Evolutionary conservation across 2,329 filamentous ascomycete species (phyloP), one percentile per base, ranked within the genome.

Genomic region (Diaporthe aspalathi): DNA sequence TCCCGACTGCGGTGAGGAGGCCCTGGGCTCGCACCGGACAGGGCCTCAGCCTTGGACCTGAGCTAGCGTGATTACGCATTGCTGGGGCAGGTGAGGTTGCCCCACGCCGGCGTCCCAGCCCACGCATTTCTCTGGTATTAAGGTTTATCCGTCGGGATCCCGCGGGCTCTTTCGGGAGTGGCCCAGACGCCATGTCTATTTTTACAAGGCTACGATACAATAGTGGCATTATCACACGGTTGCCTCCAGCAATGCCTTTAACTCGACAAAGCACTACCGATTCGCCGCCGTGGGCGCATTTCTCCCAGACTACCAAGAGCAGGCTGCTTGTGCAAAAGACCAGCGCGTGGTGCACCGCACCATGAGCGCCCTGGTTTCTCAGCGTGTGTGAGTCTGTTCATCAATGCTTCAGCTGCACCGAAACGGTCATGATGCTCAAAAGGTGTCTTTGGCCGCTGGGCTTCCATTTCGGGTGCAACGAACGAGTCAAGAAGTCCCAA

Each of bases 401-500:
- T 67, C 50, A 70, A 67, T 70, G 50, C 60, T 67, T 40, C 27
- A 57, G 49, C 57, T 70, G 49, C 52, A 68, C 49, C 47, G 38
- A 45, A 56, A 56, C 65, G 65, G 38, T 16, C 38, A 47, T 56
- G 38, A 45, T 52, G 57, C 60, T 49, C 40, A 57, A 56, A 57
- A 43, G 17, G 68, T 66, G 32, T 45, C 22, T 27, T 65, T 32
- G 49, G 50, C 63, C 53, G 52, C 47, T 68, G 35, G 65, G 35
- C 45, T 71, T 62, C 63, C 70, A 47, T 12, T 62, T 60, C 63
- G 22, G 70, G 63, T 35, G 62, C 65, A 35, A 62, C 20, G 32
- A 52, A 52, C 70, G 70, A 72, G 70, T 72, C 70, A 72, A 52
- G 70, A 43, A 27, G 40, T 38, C 20, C 45, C 66, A 50, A 45